Evolutionary conservation across 495 filamentous ascomycete genomes (phyloP), one percentile per base, ranked within the genome.

Genomic region (Penicillium paradoxum): DNA sequence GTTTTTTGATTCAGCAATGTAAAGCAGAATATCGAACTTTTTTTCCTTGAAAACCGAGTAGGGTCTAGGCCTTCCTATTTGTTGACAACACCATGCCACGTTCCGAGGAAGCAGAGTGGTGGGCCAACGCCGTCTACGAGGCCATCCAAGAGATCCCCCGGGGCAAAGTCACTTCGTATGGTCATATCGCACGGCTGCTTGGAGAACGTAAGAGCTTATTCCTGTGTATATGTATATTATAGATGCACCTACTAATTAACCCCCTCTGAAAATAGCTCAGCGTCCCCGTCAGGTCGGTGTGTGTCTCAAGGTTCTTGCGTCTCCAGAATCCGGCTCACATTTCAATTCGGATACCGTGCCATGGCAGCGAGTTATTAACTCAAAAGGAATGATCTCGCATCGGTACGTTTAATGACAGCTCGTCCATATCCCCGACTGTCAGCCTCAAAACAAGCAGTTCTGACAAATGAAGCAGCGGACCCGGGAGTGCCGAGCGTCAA

Each of bases 361-460:
- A 4, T 97, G 92, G 92, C 92, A 97, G 73, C 76, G 92, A 41
- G 90, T 97, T 10, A 87, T 97, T 55, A 95, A 91, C 62, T 68
- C 87, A 2, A 91, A 88, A 67, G 91, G 91, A 15, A 76, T 82
- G 51, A 91, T 97, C 56, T 92, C 90, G 27, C 87, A 85, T 29
- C 81, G 91, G 89, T 95, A 59, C 21, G 74, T 62, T 33, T 21
- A 4, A n/a, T n/a, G n/a, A n/a, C n/a, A n/a, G n/a, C n/a, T n/a
- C n/a, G n/a, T n/a, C n/a, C n/a, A n/a, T 27, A 27, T 27, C 42
- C 11, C 54, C 36, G 13, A n/a, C n/a, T n/a, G n/a, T n/a, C n/a
- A n/a, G n/a, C n/a, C n/a, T n/a, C n/a, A n/a, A n/a, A n/a, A n/a
- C n/a, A n/a, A n/a, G n/a, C 7, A 2, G 34, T 0, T 17, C 50